Conservation (phyloP, 140 eudicot genomes). For the Cichorium intybus region DNA sequence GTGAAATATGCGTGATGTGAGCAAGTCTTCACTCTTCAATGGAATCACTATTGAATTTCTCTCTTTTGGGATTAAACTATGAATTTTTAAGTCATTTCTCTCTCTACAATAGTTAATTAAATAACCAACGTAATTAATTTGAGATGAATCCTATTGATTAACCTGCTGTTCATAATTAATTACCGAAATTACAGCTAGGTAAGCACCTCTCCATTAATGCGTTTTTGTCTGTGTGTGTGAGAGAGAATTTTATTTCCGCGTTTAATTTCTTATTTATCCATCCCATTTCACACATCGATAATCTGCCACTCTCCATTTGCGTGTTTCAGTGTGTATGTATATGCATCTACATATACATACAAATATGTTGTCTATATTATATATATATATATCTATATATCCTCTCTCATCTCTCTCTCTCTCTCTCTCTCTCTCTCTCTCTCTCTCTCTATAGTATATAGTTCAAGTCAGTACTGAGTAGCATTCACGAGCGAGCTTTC, state of each 20-base stretch:
- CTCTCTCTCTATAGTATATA: conserved; percentile 15
- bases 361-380: conserved; percentile 3
- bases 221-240: not conserved
- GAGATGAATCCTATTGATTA: conserved; percentile 11
- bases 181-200: conserved; percentile 15
- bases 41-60: not conserved
- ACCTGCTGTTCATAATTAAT: conserved; percentile 13
- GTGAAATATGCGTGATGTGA: not conserved
- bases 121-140: conserved; percentile 15
- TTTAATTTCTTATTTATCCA: conserved; percentile 22
- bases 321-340: conserved; percentile 29
- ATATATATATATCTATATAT: not conserved
- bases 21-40: not conserved
- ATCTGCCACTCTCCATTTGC: conserved; percentile 29
- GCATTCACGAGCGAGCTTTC: conserved; percentile 41
- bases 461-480: conserved; percentile 29
- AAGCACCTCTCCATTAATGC: conserved; percentile 23
- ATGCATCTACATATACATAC: conserved; percentile 14
- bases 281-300: conserved; percentile 12
- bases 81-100: conserved; percentile 11
- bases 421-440: conserved; percentile 7
- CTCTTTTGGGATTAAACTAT: conserved; percentile 4
- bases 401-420: conserved; percentile 15
- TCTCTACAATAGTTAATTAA: not conserved
- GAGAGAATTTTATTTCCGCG: conserved; percentile 24